Evolutionary conservation across 495 filamentous ascomycete species (phyloP).

Genomic region (Talaromyces trachyspermus): DNA sequence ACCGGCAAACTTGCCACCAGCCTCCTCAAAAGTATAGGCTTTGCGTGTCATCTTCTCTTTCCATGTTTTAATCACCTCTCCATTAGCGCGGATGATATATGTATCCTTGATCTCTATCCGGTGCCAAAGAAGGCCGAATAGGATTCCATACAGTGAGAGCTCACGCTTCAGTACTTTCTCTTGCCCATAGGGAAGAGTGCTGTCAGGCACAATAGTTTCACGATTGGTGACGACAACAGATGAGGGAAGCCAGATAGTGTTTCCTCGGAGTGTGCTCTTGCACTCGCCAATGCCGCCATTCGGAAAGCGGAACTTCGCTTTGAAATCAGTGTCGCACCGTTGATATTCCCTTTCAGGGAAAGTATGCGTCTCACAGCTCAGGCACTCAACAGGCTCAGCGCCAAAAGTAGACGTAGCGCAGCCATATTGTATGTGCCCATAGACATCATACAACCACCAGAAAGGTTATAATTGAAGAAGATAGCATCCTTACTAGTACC

Average conservation of each 20-base stretch:
- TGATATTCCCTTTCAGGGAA: slow-evolving; percentile 21
- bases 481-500: slow-evolving; percentile 38
- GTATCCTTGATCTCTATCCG: slow-evolving; percentile 37
- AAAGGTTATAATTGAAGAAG: slow-evolving; percentile 42
- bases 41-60: slow-evolving; percentile 28
- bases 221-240: slow-evolving; percentile 12
- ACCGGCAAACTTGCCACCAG: slow-evolving; percentile 18
- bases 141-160: slow-evolving; percentile 20
- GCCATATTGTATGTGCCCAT: slow-evolving; percentile 42
- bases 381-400: slow-evolving; percentile 29
- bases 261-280: slow-evolving; percentile 23
- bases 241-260: slow-evolving; percentile 13
- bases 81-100: slow-evolving; percentile 22
- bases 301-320: slow-evolving; percentile 37
- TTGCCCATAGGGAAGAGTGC: slow-evolving; percentile 19
- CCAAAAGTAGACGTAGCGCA: slow-evolving; percentile 31
- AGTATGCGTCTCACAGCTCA: slow-evolving; percentile 22
- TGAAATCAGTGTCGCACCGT: slow-evolving; percentile 28
- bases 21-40: slow-evolving; percentile 35
- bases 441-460: slow-evolving; percentile 48
- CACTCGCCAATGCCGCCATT: slow-evolving; percentile 35
- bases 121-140: slow-evolving; percentile 29
- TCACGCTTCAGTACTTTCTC: slow-evolving; percentile 16
- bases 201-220: slow-evolving; percentile 20
- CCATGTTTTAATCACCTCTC: slow-evolving; percentile 29